A percentile compares a stretch with the other conserved stretches of the same genome.
Conservation (phyloP, 768 basidiomycete genomes). For the Cyathus striatus region DNA sequence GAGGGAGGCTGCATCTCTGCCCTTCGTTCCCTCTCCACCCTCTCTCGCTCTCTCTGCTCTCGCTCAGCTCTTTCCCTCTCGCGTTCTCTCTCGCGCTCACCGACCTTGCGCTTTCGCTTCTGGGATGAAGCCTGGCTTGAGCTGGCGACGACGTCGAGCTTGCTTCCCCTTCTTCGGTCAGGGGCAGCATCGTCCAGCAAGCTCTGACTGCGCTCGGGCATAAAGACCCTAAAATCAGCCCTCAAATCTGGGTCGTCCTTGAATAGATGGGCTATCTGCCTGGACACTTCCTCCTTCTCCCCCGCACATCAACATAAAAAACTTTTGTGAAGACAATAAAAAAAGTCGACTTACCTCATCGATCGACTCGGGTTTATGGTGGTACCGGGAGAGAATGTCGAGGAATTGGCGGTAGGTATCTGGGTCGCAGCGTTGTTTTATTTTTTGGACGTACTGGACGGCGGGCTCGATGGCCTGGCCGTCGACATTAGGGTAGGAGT, state of each 20-base stretch:
- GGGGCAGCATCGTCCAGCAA: slow-evolving; percentile 40
- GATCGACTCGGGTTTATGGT: slow-evolving; percentile 53
- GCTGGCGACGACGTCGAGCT: slow-evolving; percentile 34
- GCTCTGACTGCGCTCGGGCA: slow-evolving; percentile 56
- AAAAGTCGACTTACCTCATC: slow-evolving; percentile 46
- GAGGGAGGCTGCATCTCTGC: no score
- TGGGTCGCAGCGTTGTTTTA: slow-evolving; percentile 89
- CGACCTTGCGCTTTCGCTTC: slow-evolving; percentile 66
- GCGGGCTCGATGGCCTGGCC: slow-evolving; percentile 65
- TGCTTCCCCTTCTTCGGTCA: slow-evolving; percentile 28
- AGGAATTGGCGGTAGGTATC: slow-evolving; percentile 81
- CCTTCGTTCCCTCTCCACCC: no score
- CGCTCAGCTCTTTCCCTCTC: no score
- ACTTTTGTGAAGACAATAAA: no score
- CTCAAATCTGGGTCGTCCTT: slow-evolving; percentile 72
- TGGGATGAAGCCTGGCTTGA: slow-evolving; percentile 30
- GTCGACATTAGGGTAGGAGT: no score
- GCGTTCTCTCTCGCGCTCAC: slow-evolving; percentile 42
- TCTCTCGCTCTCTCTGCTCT: no score
- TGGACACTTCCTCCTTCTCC: slow-evolving; percentile 65
- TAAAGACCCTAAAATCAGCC: slow-evolving; percentile 69
- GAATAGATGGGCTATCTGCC: slow-evolving; percentile 64
- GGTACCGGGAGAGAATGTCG: slow-evolving; percentile 65
- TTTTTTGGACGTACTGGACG: slow-evolving; percentile 93
- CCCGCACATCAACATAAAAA: no score